Percentiles rank a stretch among this genome's conserved stretches.
These are phyloP conservation scores for Capsicum chinense DNA, from an alignment of 257 asterid genomes.

Conservation along the genomic window DNA sequence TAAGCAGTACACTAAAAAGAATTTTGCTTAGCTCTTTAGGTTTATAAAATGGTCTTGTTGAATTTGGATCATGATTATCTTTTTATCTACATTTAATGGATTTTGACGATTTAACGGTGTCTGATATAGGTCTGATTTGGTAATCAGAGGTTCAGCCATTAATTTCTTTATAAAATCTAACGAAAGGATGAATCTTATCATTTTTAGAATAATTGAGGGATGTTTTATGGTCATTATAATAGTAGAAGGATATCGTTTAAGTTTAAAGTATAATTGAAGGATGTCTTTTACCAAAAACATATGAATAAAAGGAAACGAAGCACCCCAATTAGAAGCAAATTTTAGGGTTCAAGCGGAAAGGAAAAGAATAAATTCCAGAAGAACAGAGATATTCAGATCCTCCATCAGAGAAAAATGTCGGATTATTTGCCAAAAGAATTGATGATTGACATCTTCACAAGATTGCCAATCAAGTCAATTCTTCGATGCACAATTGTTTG, in stretches of 20 bases:
- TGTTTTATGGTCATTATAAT: not conserved
- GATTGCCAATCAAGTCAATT: constrained; percentile 28
- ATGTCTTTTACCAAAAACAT: not conserved
- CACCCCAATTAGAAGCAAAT: not conserved
- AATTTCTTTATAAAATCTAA: not conserved
- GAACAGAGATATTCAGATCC: not conserved
- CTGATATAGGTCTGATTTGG: no score
- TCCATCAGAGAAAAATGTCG: not conserved
- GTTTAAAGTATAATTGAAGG: not conserved
- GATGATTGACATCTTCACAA: constrained; percentile 21
- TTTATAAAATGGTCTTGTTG: no score
- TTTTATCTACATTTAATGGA: no score
- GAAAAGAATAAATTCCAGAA: no score
- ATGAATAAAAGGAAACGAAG: no score
- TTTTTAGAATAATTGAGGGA: not conserved
- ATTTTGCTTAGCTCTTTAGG: no score
- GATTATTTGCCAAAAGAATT: constrained; percentile 31
- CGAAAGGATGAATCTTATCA: not conserved
- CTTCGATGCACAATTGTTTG: constrained; percentile 32
- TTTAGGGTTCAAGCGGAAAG: not conserved
- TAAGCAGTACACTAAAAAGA: no score
- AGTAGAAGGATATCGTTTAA: not conserved
- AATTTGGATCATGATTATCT: no score
- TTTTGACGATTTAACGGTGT: no score
- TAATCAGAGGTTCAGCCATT: not conserved